Conservation (phyloP, 2,329 filamentous ascomycete species). For the Aureobasidium sp. region DNA sequence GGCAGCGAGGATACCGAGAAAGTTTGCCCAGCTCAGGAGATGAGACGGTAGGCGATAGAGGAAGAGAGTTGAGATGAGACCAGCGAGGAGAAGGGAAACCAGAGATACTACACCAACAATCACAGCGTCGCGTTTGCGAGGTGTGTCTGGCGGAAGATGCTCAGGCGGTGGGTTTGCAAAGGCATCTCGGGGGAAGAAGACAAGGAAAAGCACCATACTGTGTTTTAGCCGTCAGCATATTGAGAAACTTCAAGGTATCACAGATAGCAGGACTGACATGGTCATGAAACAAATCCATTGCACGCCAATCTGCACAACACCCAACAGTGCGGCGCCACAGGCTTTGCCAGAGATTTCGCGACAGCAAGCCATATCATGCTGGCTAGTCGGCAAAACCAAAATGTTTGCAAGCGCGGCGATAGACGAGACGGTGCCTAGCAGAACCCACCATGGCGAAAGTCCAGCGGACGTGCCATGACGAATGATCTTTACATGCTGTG, state of each 20-base stretch:
- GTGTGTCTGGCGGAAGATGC: conserved; percentile 39
- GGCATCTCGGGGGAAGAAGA: conserved; percentile 72
- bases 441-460: conserved; percentile 89
- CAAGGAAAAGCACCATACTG: conserved; percentile 85
- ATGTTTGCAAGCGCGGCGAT: conserved; percentile 85
- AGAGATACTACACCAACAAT: conserved; percentile 66
- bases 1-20: conserved; percentile 72
- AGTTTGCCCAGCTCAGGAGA: conserved; percentile 74
- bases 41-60: conserved; percentile 58
- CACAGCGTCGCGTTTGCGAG: conserved; percentile 69
- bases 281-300: conserved; percentile 89
- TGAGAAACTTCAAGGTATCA: no score
- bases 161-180: conserved; percentile 24
- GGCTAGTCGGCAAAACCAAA: conserved; percentile 73
- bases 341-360: conserved; percentile 71
- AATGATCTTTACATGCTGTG: conserved; percentile 90
- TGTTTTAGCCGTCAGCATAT: not conserved
- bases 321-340: conserved; percentile 77
- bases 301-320: conserved; percentile 81
- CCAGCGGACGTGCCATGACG: conserved; percentile 79
- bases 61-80: conserved; percentile 56
- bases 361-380: conserved; percentile 79
- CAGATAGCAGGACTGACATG: conserved; percentile 56
- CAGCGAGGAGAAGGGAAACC: conserved; percentile 64
- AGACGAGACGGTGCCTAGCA: conserved; percentile 87